phyloP scores from a whole-genome alignment of 2,329 filamentous ascomycete species.

The Phialophora chinensis region DNA sequence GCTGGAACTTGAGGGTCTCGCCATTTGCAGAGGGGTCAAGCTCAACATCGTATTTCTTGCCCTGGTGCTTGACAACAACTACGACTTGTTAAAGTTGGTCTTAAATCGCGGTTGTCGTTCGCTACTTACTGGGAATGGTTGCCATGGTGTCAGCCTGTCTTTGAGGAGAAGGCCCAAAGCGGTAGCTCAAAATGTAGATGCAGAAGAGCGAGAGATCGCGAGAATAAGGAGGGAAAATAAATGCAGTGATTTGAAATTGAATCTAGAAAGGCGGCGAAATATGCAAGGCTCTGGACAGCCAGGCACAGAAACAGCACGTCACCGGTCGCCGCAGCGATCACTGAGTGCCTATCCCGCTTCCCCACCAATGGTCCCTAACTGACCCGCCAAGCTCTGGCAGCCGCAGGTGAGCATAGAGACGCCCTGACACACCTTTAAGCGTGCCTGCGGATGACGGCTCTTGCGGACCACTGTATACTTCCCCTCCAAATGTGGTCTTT shows the following conservation, averaged over 20 bases:
- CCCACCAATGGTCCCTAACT: constrained; percentile 4
- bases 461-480: constrained; percentile 8
- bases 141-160: constrained; percentile 54
- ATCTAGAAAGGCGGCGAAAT: constrained; percentile 17
- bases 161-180: not conserved
- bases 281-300: constrained; percentile 18
- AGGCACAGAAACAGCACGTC: constrained; percentile 22
- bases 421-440: constrained; percentile 1
- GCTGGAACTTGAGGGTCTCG: constrained; percentile 93
- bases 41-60: constrained; percentile 93
- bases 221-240: constrained; percentile 11
- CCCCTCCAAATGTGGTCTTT: constrained; percentile 1
- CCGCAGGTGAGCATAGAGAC: constrained; percentile 20
- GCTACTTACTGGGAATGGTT: constrained; percentile 59
- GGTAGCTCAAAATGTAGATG: not conserved
- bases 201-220: not conserved
- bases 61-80: constrained; percentile 95
- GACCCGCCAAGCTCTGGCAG: constrained; percentile 5
- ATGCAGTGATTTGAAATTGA: constrained; percentile 27
- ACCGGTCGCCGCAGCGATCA: not conserved
- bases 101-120: not conserved
- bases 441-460: constrained; percentile 17
- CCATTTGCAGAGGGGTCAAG: constrained; percentile 83
- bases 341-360: not conserved
- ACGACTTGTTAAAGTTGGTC: constrained; percentile 28